Evolutionary conservation across 768 basidiomycete species (phyloP).

Genomic region (Chlorophyllum brunneum): DNA sequence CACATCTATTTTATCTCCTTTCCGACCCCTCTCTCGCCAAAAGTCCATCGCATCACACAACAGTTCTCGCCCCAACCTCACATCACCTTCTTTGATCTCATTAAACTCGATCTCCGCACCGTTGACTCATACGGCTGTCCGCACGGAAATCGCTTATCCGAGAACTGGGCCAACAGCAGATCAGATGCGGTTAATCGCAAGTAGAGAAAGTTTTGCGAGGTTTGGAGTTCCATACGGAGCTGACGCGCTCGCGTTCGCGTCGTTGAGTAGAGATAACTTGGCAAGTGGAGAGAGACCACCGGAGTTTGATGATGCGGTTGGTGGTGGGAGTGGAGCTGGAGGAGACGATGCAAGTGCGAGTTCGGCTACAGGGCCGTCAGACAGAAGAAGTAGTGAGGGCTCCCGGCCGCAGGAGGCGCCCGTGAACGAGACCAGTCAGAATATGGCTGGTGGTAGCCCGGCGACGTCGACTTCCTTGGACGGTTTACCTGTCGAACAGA

Average conservation of each 20-base stretch:
- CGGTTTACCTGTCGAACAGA: not conserved
- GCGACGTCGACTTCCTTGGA: not conserved
- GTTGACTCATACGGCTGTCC: constrained; percentile 65
- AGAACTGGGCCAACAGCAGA: constrained; percentile 58
- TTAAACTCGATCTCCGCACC: constrained; percentile 74
- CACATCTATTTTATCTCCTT: constrained; percentile 21
- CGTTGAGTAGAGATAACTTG: constrained; percentile 39
- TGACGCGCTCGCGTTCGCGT: constrained; percentile 65
- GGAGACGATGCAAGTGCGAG: not conserved
- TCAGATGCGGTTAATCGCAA: constrained; percentile 66
- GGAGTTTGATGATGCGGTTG: constrained; percentile 39
- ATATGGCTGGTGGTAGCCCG: not conserved
- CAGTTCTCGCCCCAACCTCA: constrained; percentile 30
- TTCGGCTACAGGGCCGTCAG: not conserved
- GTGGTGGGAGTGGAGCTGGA: constrained; percentile 9
- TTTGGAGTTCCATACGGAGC: constrained; percentile 77
- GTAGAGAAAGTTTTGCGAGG: constrained; percentile 57
- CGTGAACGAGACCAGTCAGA: not conserved
- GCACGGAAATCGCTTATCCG: constrained; percentile 71
- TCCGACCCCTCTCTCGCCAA: constrained; percentile 49
- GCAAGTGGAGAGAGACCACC: constrained; percentile 35
- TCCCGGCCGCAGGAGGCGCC: not conserved
- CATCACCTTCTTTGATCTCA: constrained; percentile 67
- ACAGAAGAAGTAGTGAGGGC: not conserved
- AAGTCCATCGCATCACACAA: constrained; percentile 38